Percentiles rank a stretch among this genome's conserved stretches.
These are phyloP conservation scores for Penicillium sp. DNA, from an alignment of 2,329 filamentous ascomycete genomes.

Conservation along the genomic window DNA sequence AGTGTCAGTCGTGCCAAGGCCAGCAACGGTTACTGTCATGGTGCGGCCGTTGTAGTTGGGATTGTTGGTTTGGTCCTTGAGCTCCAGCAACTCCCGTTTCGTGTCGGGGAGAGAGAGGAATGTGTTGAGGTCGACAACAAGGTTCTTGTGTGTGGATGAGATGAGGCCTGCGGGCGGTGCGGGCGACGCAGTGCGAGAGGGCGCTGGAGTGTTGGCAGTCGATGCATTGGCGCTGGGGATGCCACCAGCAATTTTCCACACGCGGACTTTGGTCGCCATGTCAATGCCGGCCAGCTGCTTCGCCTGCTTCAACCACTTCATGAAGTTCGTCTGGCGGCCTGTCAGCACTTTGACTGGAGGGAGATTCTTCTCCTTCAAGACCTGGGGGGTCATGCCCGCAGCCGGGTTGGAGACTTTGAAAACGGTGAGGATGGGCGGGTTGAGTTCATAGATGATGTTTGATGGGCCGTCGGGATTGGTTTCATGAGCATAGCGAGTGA, in stretches of 20 bases:
- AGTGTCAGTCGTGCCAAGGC: slow-evolving; percentile 69
- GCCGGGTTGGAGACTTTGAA: slow-evolving; percentile 70
- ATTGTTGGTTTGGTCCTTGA: slow-evolving; percentile 70
- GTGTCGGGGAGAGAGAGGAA: slow-evolving; percentile 64
- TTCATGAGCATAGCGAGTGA: slow-evolving; percentile 75
- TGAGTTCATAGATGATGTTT: slow-evolving; percentile 78
- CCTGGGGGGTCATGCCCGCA: slow-evolving; percentile 57
- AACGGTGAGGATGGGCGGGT: slow-evolving; percentile 81
- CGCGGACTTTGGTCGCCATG: slow-evolving; percentile 68
- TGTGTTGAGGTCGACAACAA: slow-evolving; percentile 62
- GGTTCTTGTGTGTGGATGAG: slow-evolving; percentile 44
- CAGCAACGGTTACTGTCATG: slow-evolving; percentile 63
- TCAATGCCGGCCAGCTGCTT: slow-evolving; percentile 71
- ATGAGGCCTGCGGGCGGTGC: slow-evolving; percentile 45
- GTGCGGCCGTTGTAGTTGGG: slow-evolving; percentile 71
- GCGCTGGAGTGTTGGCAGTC: slow-evolving; percentile 44
- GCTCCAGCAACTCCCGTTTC: slow-evolving; percentile 62
- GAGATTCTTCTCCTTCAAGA: slow-evolving; percentile 60
- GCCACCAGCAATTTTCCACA: slow-evolving; percentile 64
- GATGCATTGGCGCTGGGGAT: slow-evolving; percentile 47
- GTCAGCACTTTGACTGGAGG: slow-evolving; percentile 66
- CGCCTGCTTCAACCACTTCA: slow-evolving; percentile 72
- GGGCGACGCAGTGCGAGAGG: slow-evolving; percentile 45
- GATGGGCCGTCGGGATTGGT: slow-evolving; percentile 55
- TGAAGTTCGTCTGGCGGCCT: slow-evolving; percentile 67